A percentile compares a stretch with the other conserved stretches of the same genome.
phyloP scores from a whole-genome alignment of 208 protist genomes.

The Balamuthia mandrillaris region DNA sequence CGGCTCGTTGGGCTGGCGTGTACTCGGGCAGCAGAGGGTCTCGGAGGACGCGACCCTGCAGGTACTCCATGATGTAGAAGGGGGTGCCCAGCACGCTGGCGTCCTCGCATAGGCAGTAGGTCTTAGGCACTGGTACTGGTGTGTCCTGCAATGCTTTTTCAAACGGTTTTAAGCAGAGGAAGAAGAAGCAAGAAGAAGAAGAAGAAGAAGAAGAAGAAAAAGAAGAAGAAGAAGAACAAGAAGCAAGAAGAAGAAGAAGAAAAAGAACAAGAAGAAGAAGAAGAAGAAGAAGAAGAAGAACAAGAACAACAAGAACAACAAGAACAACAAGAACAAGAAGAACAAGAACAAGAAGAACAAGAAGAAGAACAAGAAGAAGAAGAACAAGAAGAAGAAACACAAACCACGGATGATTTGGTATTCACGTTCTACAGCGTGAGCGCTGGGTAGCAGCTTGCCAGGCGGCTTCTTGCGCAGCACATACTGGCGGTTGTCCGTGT shows the following conservation, averaged over 20 bases:
- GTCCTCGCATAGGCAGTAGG: conserved; percentile 75
- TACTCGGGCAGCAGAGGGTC: conserved; percentile 34
- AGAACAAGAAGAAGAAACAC: too few relatives aligned
- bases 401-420: conserved; percentile 59
- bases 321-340: too few relatives aligned
- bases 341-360: too few relatives aligned
- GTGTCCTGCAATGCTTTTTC: background rate
- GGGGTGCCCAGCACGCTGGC: conserved; percentile 68
- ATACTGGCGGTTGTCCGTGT: conserved; percentile 32
- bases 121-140: background rate
- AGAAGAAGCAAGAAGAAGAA: too few relatives aligned
- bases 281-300: too few relatives aligned
- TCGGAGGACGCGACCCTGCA: conserved; percentile 62
- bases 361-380: too few relatives aligned
- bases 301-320: too few relatives aligned
- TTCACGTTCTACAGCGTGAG: conserved; percentile 78
- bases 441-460: conserved; percentile 64
- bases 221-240: too few relatives aligned
- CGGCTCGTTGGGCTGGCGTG: background rate
- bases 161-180: too few relatives aligned
- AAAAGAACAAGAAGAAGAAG: too few relatives aligned
- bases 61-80: conserved; percentile 75
- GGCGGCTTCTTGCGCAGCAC: conserved; percentile 76
- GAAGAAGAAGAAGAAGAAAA: too few relatives aligned
- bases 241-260: too few relatives aligned